Evolutionary conservation across 106 monocot species (phyloP).

Genomic region (Allium cepa): DNA sequence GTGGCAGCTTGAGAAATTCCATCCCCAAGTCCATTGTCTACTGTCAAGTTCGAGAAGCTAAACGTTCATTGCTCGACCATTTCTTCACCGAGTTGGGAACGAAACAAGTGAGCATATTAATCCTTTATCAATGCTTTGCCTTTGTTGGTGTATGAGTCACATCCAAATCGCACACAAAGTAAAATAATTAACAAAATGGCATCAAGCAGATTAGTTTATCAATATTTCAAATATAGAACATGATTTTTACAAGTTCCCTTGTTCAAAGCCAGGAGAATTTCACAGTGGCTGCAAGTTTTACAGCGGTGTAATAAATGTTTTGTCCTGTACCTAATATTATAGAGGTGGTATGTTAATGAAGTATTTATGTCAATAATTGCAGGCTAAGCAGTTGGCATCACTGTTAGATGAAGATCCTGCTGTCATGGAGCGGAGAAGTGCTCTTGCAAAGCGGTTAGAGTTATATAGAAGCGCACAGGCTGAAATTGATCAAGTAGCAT

Average conservation of each 20-base stretch:
- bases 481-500: constrained; percentile 87
- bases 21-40: constrained; percentile 61
- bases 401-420: constrained; percentile 93
- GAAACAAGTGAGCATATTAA: constrained; percentile 33
- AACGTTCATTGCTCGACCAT: constrained; percentile 45
- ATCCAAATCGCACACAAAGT: too few species aligned
- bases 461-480: constrained; percentile 80
- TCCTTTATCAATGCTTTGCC: too few species aligned
- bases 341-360: neutral
- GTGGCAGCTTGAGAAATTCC: constrained; percentile 39
- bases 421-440: constrained; percentile 72
- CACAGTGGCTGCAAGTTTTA: too few species aligned
- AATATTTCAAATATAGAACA: too few species aligned
- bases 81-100: constrained; percentile 57
- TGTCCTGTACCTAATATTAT: neutral
- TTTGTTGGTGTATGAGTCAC: too few species aligned
- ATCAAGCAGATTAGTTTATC: too few species aligned
- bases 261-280: too few species aligned
- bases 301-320: too few species aligned
- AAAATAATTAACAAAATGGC: too few species aligned
- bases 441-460: constrained; percentile 83
- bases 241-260: too few species aligned
- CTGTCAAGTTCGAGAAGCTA: constrained; percentile 73
- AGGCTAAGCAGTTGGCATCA: constrained; percentile 64
- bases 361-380: constrained; percentile 6